These are phyloP conservation scores for Ceratonia siliqua DNA, from an alignment of 306 rosid genomes.

Conservation along the genomic window DNA sequence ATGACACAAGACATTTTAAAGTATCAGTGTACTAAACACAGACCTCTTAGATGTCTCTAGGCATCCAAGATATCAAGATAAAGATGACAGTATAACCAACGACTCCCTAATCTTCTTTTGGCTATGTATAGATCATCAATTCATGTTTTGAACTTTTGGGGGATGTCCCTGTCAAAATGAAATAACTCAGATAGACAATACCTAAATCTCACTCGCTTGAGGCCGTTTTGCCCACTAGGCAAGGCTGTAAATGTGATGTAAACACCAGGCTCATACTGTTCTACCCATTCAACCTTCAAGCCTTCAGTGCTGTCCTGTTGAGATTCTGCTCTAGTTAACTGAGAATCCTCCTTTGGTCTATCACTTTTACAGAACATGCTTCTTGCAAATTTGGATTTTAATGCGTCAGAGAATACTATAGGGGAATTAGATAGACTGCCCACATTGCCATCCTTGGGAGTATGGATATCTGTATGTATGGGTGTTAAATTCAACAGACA, in stretches of 20 bases:
- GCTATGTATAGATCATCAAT: neutral
- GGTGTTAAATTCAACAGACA: constrained; percentile 51
- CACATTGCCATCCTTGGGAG: constrained; percentile 43
- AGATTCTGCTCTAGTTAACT: constrained; percentile 32
- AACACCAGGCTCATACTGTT: constrained; percentile 76
- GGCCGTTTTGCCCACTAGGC: constrained; percentile 63
- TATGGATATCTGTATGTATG: constrained; percentile 38
- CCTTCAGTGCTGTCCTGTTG: constrained; percentile 38
- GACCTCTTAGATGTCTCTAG: too few relatives aligned
- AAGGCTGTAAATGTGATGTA: constrained; percentile 66
- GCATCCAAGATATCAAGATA: too few relatives aligned
- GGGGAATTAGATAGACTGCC: constrained; percentile 63
- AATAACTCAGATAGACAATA: constrained; percentile 27
- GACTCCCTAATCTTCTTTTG: too few relatives aligned
- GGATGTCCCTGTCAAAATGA: neutral
- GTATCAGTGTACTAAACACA: too few relatives aligned
- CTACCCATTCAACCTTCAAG: constrained; percentile 66
- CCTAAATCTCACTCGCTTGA: constrained; percentile 89
- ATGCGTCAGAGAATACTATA: constrained; percentile 52
- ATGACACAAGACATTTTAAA: too few relatives aligned
- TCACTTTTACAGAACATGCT: constrained; percentile 36
- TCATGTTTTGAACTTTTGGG: neutral
- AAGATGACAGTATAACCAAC: too few relatives aligned
- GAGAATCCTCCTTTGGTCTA: constrained; percentile 38
- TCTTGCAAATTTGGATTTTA: constrained; percentile 57